phyloP scores from a whole-genome alignment of 2,329 filamentous ascomycete genomes.

The Coniochaeta sp. region DNA sequence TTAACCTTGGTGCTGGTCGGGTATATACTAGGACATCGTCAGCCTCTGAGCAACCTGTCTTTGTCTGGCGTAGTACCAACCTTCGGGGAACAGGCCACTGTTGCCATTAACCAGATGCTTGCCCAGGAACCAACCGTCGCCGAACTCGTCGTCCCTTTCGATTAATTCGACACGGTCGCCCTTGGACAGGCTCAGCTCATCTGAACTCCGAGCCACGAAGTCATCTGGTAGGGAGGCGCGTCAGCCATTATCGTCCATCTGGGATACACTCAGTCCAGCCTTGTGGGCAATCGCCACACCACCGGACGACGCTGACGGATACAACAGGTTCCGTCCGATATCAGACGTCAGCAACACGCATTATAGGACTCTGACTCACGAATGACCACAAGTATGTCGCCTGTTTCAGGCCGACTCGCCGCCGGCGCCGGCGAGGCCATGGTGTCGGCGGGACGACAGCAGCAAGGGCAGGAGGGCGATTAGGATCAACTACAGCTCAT shows the following conservation, averaged over 20 bases:
- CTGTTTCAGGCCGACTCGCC: slow-evolving; percentile 44
- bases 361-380: slow-evolving; percentile 44
- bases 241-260: slow-evolving; percentile 11
- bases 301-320: neutral
- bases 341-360: neutral
- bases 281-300: neutral
- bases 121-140: slow-evolving; percentile 79
- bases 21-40: slow-evolving; percentile 14
- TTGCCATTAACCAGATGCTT: slow-evolving; percentile 66
- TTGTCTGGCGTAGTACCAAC: slow-evolving; percentile 35
- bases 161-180: slow-evolving; percentile 78
- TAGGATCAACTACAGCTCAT: neutral
- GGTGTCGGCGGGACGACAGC: neutral
- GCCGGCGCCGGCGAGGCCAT: slow-evolving; percentile 3
- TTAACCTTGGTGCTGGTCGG: slow-evolving; percentile 11
- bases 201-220: slow-evolving; percentile 83
- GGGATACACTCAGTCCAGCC: slow-evolving; percentile 4
- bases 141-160: slow-evolving; percentile 82
- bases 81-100: slow-evolving; percentile 77
- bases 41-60: slow-evolving; percentile 9
- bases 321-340: neutral
- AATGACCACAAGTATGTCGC: slow-evolving; percentile 64
- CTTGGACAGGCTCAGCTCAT: slow-evolving; percentile 84
- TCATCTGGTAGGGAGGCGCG: slow-evolving; percentile 56
- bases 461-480: neutral